Evolutionary conservation across 768 basidiomycete genomes (phyloP).

Genomic region (Leccinum boreale): DNA sequence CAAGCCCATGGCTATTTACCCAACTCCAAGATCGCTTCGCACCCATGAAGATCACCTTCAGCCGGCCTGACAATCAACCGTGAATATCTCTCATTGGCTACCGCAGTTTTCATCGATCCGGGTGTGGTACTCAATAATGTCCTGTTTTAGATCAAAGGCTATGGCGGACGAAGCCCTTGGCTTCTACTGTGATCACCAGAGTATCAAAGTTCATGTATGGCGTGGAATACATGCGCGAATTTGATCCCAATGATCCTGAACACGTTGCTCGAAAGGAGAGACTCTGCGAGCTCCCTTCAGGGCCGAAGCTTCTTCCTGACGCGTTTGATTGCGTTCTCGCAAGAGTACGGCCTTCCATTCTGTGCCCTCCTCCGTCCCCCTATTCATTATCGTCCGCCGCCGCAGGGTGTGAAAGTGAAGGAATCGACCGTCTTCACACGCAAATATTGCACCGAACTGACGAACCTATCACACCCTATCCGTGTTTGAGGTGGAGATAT

Average conservation of each 20-base stretch:
- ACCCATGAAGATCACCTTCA: conserved; percentile 56
- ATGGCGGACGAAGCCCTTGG: conserved; percentile 83
- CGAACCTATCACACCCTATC: conserved; percentile 70
- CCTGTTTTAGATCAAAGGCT: conserved; percentile 65
- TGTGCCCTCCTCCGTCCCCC: not conserved
- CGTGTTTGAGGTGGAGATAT: conserved; percentile 81
- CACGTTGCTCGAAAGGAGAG: conserved; percentile 61
- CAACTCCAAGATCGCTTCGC: conserved; percentile 70
- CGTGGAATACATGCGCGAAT: conserved; percentile 72
- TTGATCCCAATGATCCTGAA: conserved; percentile 61
- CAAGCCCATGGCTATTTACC: conserved; percentile 75
- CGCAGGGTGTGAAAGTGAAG: conserved; percentile 68
- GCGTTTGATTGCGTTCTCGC: conserved; percentile 80
- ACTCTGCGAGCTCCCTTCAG: conserved; percentile 72
- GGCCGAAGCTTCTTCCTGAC: conserved; percentile 74
- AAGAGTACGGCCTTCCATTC: conserved; percentile 43
- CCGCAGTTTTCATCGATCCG: not conserved
- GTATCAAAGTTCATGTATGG: conserved; percentile 83
- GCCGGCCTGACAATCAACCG: conserved; percentile 79
- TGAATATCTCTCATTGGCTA: conserved; percentile 32
- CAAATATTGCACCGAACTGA: conserved; percentile 81
- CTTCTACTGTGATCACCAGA: conserved; percentile 82
- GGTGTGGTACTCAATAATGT: conserved; percentile 2
- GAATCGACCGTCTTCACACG: conserved; percentile 79
- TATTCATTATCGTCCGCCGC: conserved; percentile 8